Evolutionary conservation across 495 filamentous ascomycete genomes (phyloP).

Genomic region (Talaromyces stipitatus): DNA sequence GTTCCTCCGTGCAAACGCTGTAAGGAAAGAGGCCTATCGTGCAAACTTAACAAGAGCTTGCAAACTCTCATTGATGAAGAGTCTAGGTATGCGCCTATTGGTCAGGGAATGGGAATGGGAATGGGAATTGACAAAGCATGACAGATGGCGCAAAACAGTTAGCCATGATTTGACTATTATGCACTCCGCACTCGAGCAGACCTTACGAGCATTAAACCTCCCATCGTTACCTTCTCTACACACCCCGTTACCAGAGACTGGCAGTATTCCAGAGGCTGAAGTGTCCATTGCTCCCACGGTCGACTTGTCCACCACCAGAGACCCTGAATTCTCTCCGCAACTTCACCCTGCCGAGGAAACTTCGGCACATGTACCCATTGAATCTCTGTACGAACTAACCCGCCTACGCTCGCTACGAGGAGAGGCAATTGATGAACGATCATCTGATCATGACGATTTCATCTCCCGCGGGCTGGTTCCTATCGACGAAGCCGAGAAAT

Average conservation of each 20-base stretch:
- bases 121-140: not conserved
- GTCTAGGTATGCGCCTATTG: conserved; percentile 13
- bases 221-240: conserved; percentile 11
- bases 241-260: conserved; percentile 1
- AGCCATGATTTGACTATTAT: conserved; percentile 12
- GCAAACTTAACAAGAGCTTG: conserved; percentile 37
- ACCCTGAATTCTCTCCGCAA: conserved; percentile 15
- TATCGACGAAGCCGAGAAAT: conserved; percentile 22
- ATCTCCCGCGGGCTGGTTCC: conserved; percentile 29
- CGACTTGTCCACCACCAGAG: conserved; percentile 13
- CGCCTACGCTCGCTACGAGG: conserved; percentile 14
- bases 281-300: not conserved
- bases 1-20: conserved; percentile 33
- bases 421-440: conserved; percentile 13
- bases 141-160: conserved; percentile 14
- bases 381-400: conserved; percentile 20
- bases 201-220: conserved; percentile 11
- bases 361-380: conserved; percentile 30
- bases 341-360: conserved; percentile 15
- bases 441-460: conserved; percentile 24
- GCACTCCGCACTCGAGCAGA: conserved; percentile 16
- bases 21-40: conserved; percentile 28
- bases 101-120: not conserved
- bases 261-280: not conserved
- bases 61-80: conserved; percentile 34